phyloP scores from a whole-genome alignment of 1,139 yeast genomes.

The Yamadazyma jaroonii region DNA sequence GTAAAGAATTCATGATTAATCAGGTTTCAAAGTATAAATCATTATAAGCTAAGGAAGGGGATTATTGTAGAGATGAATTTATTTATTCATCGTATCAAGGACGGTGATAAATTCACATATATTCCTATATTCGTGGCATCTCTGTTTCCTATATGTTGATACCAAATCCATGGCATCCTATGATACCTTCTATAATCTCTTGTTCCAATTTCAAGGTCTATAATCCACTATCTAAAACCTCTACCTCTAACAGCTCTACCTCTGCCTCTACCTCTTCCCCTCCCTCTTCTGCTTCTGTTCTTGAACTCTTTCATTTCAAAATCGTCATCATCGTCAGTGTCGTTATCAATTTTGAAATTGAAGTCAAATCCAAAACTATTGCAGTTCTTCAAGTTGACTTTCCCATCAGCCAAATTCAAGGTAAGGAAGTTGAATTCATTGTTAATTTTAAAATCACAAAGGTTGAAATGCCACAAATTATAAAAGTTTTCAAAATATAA shows the following conservation, averaged over 20 bases:
- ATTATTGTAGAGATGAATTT: no score
- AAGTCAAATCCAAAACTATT: slow-evolving; percentile 36
- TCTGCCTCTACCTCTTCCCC: slow-evolving; percentile 20
- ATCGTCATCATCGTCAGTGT: slow-evolving; percentile 14
- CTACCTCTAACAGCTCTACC: slow-evolving; percentile 15
- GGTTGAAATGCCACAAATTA: slow-evolving; percentile 74
- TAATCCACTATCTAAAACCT: slow-evolving; percentile 10
- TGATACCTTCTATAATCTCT: no score
- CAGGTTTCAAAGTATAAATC: no score
- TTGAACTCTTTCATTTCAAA: slow-evolving; percentile 11
- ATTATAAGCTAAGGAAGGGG: no score
- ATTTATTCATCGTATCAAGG: no score
- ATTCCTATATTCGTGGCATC: no score
- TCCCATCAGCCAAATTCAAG: slow-evolving; percentile 24
- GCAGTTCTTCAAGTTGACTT: slow-evolving; percentile 24
- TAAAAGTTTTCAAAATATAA: slow-evolving; percentile 62
- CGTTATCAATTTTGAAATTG: slow-evolving; percentile 18
- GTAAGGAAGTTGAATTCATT: slow-evolving; percentile 26
- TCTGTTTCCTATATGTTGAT: no score
- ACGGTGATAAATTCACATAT: no score
- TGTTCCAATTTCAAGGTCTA: no score
- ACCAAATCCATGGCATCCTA: no score
- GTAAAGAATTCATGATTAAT: no score
- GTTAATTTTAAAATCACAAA: slow-evolving; percentile 48
- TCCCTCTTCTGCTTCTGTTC: slow-evolving; percentile 13